A percentile compares a stretch with the other conserved stretches of the same genome.
Conservation (phyloP, 768 basidiomycete species). For the Kwoniella bestiolae region DNA sequence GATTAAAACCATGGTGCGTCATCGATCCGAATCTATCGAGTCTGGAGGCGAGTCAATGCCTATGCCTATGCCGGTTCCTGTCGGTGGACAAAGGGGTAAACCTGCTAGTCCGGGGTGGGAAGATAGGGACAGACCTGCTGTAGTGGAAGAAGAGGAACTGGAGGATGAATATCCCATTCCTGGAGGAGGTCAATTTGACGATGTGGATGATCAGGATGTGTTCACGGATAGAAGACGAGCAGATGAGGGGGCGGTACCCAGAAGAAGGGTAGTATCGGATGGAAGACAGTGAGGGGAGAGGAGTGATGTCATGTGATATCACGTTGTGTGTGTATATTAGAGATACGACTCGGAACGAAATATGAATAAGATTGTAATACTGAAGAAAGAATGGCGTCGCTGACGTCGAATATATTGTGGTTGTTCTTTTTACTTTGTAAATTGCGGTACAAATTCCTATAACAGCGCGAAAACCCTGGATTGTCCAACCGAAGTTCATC, state of each 20-base stretch:
- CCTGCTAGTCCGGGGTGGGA: conserved; percentile 31
- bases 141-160: conserved; percentile 35
- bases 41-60: conserved; percentile 7
- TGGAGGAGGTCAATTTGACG: conserved; percentile 26
- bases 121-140: conserved; percentile 23
- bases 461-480: conserved; percentile 41
- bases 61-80: neutral
- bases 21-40: conserved; percentile 43
- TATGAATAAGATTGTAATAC: conserved; percentile 6
- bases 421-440: neutral
- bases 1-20: conserved; percentile 57
- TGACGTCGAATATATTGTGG: conserved; percentile 13
- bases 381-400: conserved; percentile 18
- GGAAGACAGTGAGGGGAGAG: conserved; percentile 15
- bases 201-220: conserved; percentile 27
- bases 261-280: conserved; percentile 27
- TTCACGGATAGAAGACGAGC: neutral
- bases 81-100: conserved; percentile 19
- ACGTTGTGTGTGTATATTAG: neutral
- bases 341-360: neutral
- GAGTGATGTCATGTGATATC: neutral
- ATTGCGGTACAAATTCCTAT: too few species aligned
- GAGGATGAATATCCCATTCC: conserved; percentile 29
- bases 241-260: neutral
- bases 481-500: conserved; percentile 18